Evolutionary conservation across 805 yeast genomes (phyloP), one percentile per base, ranked within the genome.

Genomic region (Komagataella ulmi): DNA sequence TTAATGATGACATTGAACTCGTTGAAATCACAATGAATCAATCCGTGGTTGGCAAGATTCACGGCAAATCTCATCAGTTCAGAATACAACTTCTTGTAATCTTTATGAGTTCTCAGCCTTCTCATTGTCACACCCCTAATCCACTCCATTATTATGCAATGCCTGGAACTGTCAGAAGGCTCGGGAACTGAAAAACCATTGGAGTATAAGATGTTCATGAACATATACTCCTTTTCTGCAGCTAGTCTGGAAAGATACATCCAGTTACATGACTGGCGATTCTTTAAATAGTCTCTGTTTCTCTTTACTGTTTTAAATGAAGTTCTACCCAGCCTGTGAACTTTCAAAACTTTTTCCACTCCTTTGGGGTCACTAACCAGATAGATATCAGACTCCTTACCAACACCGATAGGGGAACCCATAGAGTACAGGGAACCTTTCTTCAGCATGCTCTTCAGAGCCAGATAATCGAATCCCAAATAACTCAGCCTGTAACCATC

Each of bases 1-100:
- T 85, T 73, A 30, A 88, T 81, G 77, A 93, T 88, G 58, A 93
- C 88, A 65, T 93, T 93, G 67, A 93, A 93, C 69, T 93, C 99
- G 66, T 93, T 93, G 71, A 83, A 93, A 71, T 93, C 99, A 74
- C 99, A 91, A 67, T 93, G 99, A 51, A 93, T 89, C 52, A 93
- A 73, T 1, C 99, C 99, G 58, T 83, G 79, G 60, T 85, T 83
- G 5, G 86, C 99, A 51, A 93, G 70, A 55, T 80, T 76, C 12
- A 90, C 95, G 18, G 86, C 83, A 61, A 93, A 90, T 53, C 74
- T 71, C 98, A 93, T 91, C 61, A 93, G 72, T 52, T 88, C 84
- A 24, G 88, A 81, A 64, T 93, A 93, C 49, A 93, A 73, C 55
- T 79, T 75, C 55, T 81, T 79, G 59, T 85, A 79, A 56, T 86